Evolutionary conservation across 148 eudicot genomes (phyloP).

Genomic region (Talinum fruticosum): DNA sequence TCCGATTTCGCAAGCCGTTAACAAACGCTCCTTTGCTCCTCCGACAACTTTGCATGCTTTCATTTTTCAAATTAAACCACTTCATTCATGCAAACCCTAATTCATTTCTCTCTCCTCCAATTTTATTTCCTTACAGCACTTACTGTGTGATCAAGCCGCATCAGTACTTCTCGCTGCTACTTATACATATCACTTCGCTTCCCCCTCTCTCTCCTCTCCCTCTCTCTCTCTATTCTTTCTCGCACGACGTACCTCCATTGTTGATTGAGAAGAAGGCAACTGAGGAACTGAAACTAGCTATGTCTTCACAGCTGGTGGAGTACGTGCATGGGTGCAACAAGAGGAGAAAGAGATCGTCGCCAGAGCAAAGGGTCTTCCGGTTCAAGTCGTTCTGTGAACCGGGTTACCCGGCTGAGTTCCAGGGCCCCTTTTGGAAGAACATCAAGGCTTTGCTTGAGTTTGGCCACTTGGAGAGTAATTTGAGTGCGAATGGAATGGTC

Average conservation of each 20-base stretch:
- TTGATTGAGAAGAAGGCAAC: too few species aligned
- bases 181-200: not conserved
- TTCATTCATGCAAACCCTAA: constrained; percentile 43
- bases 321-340: constrained; percentile 48
- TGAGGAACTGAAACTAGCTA: too few species aligned
- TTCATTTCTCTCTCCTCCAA: constrained; percentile 17
- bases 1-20: constrained; percentile 23
- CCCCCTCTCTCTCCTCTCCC: constrained; percentile 7
- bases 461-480: constrained; percentile 56
- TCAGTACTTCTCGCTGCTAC: constrained; percentile 30
- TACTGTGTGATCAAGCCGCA: constrained; percentile 55
- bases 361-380: constrained; percentile 51
- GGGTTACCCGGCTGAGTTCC: constrained; percentile 66
- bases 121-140: constrained; percentile 39
- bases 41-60: constrained; percentile 49
- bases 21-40: constrained; percentile 17
- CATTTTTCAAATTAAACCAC: constrained; percentile 22
- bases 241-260: not conserved
- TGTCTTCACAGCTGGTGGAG: constrained; percentile 34
- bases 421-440: constrained; percentile 60
- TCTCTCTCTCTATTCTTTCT: not conserved
- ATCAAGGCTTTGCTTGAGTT: constrained; percentile 58
- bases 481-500: constrained; percentile 37
- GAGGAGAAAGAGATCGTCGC: constrained; percentile 56
- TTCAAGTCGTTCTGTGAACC: constrained; percentile 75